phyloP scores from a whole-genome alignment of 202 grass and related monocot genomes.

The Setaria italica region DNA sequence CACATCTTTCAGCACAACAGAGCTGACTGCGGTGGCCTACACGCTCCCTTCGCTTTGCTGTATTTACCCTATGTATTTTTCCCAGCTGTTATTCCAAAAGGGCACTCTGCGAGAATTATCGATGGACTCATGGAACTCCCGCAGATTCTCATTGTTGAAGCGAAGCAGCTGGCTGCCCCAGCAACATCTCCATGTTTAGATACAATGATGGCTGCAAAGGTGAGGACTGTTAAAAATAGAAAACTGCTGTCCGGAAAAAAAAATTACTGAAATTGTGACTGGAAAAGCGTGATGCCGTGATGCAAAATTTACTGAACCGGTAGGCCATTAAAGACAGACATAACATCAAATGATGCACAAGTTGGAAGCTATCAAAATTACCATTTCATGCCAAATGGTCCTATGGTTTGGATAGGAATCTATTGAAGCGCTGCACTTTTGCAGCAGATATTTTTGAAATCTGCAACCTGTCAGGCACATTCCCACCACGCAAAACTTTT shows the following conservation, averaged over 20 bases:
- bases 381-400: conserved; percentile 39
- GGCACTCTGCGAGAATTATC: not conserved
- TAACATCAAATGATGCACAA: not conserved
- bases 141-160: conserved; percentile 28
- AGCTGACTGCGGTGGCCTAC: conserved; percentile 43
- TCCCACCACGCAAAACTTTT: conserved; percentile 31
- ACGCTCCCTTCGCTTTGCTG: conserved; percentile 43
- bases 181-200: conserved; percentile 44
- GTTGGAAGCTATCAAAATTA: conserved; percentile 42
- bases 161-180: conserved; percentile 30
- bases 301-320: not conserved
- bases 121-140: not conserved
- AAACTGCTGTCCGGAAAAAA: not conserved
- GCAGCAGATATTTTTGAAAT: conserved; percentile 41
- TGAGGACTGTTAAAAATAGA: not conserved
- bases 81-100: conserved; percentile 52
- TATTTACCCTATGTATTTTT: conserved; percentile 53
- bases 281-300: not conserved
- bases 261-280: not conserved
- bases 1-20: conserved; percentile 36
- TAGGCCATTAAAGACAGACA: not conserved
- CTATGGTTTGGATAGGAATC: conserved; percentile 62
- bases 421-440: conserved; percentile 69
- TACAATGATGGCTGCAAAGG: conserved; percentile 43
- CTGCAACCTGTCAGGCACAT: conserved; percentile 30